Conservation (phyloP, 495 filamentous ascomycete genomes). For the Choiromyces venosus region DNA sequence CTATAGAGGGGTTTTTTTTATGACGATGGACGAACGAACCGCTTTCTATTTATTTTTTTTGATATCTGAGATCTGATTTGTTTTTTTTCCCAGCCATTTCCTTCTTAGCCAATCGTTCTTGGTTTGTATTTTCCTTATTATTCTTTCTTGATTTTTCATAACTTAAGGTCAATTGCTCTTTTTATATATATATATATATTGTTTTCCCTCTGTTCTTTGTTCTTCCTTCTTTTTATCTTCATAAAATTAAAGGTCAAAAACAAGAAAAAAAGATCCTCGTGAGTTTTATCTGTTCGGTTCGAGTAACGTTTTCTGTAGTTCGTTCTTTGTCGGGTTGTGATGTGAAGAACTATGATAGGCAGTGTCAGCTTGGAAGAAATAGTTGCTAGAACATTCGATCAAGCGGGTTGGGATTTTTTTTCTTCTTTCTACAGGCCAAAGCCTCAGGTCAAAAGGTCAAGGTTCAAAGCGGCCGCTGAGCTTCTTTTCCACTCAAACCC, state of each 20-base stretch:
- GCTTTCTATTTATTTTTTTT: constrained; percentile 23
- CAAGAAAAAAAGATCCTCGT: not conserved
- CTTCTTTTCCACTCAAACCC: constrained; percentile 4
- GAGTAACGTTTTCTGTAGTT: not conserved
- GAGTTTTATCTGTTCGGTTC: not conserved
- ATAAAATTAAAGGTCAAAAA: not conserved
- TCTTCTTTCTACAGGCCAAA: constrained; percentile 10
- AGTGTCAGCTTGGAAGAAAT: constrained; percentile 20
- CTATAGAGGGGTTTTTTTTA: constrained; percentile 34
- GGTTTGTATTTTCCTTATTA: constrained; percentile 12
- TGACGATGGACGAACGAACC: not conserved
- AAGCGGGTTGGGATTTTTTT: constrained; percentile 21
- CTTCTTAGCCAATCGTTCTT: constrained; percentile 9
- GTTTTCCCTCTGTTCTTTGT: constrained; percentile 7
- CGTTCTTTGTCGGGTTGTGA: not conserved
- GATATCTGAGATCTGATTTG: constrained; percentile 20
- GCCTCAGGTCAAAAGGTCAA: not conserved
- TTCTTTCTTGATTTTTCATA: constrained; percentile 17
- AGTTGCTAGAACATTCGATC: constrained; percentile 38
- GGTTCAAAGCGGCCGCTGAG: not conserved
- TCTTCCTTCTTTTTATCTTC: constrained; percentile 15
- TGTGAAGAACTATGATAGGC: not conserved
- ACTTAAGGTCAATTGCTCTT: constrained; percentile 13
- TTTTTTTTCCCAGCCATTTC: constrained; percentile 19
- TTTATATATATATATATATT: constrained; percentile 8